Evolutionary conservation across 495 filamentous ascomycete species (phyloP).

Genomic region (Darksidea phi): DNA sequence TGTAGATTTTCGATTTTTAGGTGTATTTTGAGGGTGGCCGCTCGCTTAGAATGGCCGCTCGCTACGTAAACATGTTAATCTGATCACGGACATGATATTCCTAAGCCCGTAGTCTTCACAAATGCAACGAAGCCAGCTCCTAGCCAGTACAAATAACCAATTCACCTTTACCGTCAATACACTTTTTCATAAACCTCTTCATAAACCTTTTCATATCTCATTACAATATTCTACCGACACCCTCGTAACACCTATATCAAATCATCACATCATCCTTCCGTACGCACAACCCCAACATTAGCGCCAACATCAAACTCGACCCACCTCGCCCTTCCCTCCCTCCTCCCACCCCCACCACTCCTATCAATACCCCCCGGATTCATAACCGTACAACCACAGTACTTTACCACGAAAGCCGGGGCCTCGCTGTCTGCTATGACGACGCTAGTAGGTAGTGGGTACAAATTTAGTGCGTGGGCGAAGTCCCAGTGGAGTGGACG

Average conservation of each 20-base stretch:
- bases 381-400: constrained; percentile 94
- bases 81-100: no score
- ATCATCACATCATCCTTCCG: constrained; percentile 30
- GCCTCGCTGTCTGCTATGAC: constrained; percentile 79
- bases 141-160: no score
- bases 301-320: constrained; percentile 74
- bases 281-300: constrained; percentile 52
- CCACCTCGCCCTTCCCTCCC: constrained; percentile 61
- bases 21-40: no score
- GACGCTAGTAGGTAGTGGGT: constrained; percentile 81
- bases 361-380: constrained; percentile 81
- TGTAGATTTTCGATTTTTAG: no score
- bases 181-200: no score
- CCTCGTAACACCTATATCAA: background rate
- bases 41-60: no score
- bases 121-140: no score
- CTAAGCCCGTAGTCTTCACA: no score
- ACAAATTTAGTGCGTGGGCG: constrained; percentile 68
- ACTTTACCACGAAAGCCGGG: constrained; percentile 78
- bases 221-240: background rate
- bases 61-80: no score
- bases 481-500: constrained; percentile 90
- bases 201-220: background rate
- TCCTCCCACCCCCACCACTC: constrained; percentile 56
- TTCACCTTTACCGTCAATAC: no score